Evolutionary conservation across 352 stramenopile species (phyloP).

Genomic region (Plasmopara halstedii): DNA sequence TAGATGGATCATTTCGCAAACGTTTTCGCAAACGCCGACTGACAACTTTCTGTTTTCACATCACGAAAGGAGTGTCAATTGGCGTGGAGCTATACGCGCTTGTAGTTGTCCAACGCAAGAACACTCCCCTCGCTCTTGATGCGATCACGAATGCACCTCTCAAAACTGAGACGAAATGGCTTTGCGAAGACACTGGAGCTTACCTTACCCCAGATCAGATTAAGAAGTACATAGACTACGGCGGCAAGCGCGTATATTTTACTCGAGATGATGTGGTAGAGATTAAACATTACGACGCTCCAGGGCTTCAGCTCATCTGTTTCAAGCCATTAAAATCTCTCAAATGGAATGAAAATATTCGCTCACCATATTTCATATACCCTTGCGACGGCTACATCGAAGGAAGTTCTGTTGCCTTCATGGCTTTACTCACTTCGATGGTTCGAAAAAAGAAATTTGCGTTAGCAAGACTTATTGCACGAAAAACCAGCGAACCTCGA

Average conservation of each 20-base stretch:
- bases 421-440: constrained; percentile 64
- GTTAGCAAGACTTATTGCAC: constrained; percentile 56
- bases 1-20: constrained; percentile 73
- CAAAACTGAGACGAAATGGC: constrained; percentile 78
- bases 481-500: constrained; percentile 69
- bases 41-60: constrained; percentile 51
- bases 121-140: constrained; percentile 50
- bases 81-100: constrained; percentile 72
- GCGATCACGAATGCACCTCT: constrained; percentile 64
- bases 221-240: constrained; percentile 67
- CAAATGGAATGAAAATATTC: constrained; percentile 61
- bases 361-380: constrained; percentile 75
- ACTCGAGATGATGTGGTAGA: constrained; percentile 70
- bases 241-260: constrained; percentile 74
- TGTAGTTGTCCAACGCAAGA: constrained; percentile 53
- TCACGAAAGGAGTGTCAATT: constrained; percentile 70
- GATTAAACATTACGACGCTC: constrained; percentile 70
- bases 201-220: constrained; percentile 72
- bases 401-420: constrained; percentile 61
- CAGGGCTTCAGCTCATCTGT: constrained; percentile 71
- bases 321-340: constrained; percentile 64
- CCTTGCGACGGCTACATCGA: constrained; percentile 72
- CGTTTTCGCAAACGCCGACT: constrained; percentile 71
- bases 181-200: constrained; percentile 71
- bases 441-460: constrained; percentile 53